These are phyloP conservation scores for Apodospora peruviana DNA, from an alignment of 495 filamentous ascomycete species.

Conservation along the genomic window DNA sequence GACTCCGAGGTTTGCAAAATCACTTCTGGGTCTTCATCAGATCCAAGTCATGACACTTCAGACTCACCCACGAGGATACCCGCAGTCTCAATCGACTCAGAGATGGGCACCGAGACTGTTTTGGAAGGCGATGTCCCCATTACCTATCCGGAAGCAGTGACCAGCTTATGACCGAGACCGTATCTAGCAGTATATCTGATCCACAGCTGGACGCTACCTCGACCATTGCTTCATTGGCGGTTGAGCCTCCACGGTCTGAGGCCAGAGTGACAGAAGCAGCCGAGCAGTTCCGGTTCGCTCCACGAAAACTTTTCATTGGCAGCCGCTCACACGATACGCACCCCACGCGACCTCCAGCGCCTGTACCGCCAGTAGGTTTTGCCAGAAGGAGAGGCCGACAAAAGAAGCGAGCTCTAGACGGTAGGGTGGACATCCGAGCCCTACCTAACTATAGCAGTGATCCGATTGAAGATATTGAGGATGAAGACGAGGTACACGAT, in stretches of 20 bases:
- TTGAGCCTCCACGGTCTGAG: conserved; percentile 21
- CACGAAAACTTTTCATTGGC: conserved; percentile 38
- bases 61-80: too few species aligned
- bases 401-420: conserved; percentile 27
- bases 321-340: conserved; percentile 18
- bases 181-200: conserved; percentile 6
- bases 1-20: too few species aligned
- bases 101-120: too few species aligned
- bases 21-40: too few species aligned
- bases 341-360: neutral
- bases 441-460: conserved; percentile 39
- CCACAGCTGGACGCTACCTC: conserved; percentile 3
- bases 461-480: conserved; percentile 41
- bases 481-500: conserved; percentile 7
- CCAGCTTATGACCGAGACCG: conserved; percentile 3
- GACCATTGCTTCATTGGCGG: conserved; percentile 15
- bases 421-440: conserved; percentile 34
- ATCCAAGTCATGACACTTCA: too few species aligned
- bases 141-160: conserved; percentile 2
- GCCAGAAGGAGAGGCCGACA: conserved; percentile 21
- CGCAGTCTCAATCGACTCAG: too few species aligned
- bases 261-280: conserved; percentile 10
- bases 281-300: conserved; percentile 27
- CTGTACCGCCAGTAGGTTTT: conserved; percentile 1
- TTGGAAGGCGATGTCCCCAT: conserved; percentile 16